Base-by-base conservation (phyloP, 2,329 filamentous ascomycete genomes). In the Colletotrichum acutatum region DNA sequence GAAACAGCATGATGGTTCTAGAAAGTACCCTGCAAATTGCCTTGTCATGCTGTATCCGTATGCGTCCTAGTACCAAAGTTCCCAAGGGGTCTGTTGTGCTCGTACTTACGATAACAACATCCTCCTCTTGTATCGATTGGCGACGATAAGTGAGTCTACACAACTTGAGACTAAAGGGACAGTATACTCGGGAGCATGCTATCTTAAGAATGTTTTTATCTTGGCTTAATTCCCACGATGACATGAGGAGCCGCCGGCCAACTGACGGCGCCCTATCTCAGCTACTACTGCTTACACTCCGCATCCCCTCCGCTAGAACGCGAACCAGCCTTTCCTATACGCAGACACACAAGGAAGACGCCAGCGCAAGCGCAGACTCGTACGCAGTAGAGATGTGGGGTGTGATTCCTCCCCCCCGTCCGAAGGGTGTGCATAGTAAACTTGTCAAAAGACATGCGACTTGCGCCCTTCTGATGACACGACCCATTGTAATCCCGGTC, bases 391-490 rank as follows among this genome's bases (percentile, higher is more conserved):
- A 71, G 61, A 65, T 57, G 66, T 71, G 71, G 60, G 54, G 67
- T 46, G 7, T 28, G 30, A 49, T 49, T 19, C 42, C 42, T 49
- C 34, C 19, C 71, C 67, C 60, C 66, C 71, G 56, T 73, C 60
- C 54, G 12, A 71, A 73, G 66, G 66, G 66, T 73, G 71, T 49
- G 42, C 42, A 49, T 49, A 49, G 42, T 69, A 61, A 57, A 61
- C 71, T 66, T 73, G 71, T 71, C 71, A 68, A 73, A 42, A 49
- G 42, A 49, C 42, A n/a, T 8, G n/a, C 60, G 37, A 71, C 58
- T 67, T 62, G 71, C 71, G 71, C 71, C 58, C 71, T 73, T 64
- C 61, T 73, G 60, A 73, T 73, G 66, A 67, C 58, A 56, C 61
- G 71, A 71, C 71, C 71, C 71, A 73, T 73, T 60, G 30, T 58